Evolutionary conservation across 208 protist genomes (phyloP).

Genomic region (Wallacemonas sp.): DNA sequence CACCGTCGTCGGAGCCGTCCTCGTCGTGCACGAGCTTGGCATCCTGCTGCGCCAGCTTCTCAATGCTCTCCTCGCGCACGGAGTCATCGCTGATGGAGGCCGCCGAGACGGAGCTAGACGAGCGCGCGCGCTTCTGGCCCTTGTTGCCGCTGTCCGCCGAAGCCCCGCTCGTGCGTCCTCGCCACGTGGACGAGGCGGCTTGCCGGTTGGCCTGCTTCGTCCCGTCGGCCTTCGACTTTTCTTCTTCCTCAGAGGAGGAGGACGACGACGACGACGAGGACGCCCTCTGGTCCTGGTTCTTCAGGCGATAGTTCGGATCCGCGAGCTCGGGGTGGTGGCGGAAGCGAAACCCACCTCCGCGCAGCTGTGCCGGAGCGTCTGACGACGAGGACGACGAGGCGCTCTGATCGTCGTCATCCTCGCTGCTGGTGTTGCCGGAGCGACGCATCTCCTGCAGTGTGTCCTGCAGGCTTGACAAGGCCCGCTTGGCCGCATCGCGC

Average conservation of each 20-base stretch:
- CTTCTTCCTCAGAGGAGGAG: conserved; percentile 1
- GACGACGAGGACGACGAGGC: conserved; percentile 6
- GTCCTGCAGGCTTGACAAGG: conserved; percentile 49
- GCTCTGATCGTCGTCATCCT: conserved; percentile 11
- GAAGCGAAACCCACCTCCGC: conserved; percentile 31
- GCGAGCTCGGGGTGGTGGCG: conserved; percentile 41
- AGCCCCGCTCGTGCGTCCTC: conserved; percentile 1
- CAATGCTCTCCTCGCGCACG: conserved; percentile 56
- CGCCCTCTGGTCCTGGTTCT: neutral
- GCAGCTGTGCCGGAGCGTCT: neutral
- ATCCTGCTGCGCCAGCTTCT: conserved; percentile 30
- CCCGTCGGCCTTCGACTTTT: neutral
- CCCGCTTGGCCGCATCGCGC: conserved; percentile 61
- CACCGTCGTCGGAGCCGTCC: conserved; percentile 22
- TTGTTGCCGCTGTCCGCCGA: neutral
- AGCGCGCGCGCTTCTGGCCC: conserved; percentile 15
- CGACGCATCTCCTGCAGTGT: conserved; percentile 31
- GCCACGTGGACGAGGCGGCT: neutral
- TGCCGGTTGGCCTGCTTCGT: neutral
- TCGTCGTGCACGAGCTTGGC: conserved; percentile 15
- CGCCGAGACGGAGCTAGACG: conserved; percentile 8
- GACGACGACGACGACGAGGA: conserved; percentile 15
- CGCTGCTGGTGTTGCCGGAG: conserved; percentile 7
- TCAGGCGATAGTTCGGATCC: neutral
- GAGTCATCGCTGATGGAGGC: conserved; percentile 67